These are phyloP conservation scores for Xanthoconium separans DNA, from an alignment of 1,284 basidiomycete species.

Conservation along the genomic window DNA sequence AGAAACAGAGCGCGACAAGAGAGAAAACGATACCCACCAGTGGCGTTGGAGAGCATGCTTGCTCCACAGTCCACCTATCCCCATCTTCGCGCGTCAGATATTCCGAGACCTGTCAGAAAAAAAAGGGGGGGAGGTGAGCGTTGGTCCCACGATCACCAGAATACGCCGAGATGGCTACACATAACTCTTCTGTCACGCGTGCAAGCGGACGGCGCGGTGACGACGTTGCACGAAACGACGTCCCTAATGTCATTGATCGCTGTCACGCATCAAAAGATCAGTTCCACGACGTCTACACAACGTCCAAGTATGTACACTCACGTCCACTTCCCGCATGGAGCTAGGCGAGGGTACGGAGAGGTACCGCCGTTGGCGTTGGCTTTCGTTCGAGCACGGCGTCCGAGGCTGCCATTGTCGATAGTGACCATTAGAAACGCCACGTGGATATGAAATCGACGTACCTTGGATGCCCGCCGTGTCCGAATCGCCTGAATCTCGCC, in stretches of 20 bases:
- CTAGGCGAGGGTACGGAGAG: slow-evolving; percentile 21
- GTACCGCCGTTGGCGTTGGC: neutral
- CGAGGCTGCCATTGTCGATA: neutral
- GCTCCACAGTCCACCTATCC: neutral
- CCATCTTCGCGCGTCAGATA: neutral
- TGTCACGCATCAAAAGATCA: neutral
- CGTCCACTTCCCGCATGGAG: slow-evolving; percentile 12
- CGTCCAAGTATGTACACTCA: neutral
- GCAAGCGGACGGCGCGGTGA: slow-evolving; percentile 15
- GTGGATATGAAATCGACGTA: neutral
- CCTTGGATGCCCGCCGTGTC: neutral
- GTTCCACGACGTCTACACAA: no score
- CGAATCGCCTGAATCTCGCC: neutral
- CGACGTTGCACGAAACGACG: slow-evolving; percentile 15
- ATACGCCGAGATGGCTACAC: slow-evolving; percentile 1
- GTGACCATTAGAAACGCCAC: no score
- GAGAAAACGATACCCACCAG: slow-evolving; percentile 3
- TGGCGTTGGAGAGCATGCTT: neutral
- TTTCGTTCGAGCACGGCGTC: slow-evolving; percentile 1
- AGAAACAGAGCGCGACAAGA: no score
- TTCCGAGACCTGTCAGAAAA: slow-evolving; percentile 9
- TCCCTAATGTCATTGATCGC: slow-evolving; percentile 1
- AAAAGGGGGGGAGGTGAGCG: slow-evolving; percentile 1
- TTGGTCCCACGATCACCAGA: neutral
- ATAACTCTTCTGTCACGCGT: slow-evolving; percentile 24